These are phyloP conservation scores for Sedum album DNA, from an alignment of 164 flowering plant genomes.

Conservation along the genomic window DNA sequence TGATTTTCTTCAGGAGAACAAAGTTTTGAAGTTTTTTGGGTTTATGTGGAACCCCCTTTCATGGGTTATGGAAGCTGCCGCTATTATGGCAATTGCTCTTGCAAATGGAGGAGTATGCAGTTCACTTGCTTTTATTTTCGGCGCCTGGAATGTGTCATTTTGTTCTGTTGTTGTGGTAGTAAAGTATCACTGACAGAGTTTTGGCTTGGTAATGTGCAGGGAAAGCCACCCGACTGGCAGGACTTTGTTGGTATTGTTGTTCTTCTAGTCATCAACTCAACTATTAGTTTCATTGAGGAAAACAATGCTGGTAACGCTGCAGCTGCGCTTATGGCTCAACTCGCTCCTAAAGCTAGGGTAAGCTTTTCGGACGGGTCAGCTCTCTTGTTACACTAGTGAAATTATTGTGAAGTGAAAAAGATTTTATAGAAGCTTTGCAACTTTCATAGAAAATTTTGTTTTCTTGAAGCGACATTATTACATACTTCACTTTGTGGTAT, in stretches of 20 bases:
- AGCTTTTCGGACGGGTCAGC: neutral
- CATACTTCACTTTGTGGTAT: neutral
- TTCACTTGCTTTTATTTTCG: neutral
- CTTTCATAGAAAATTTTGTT: neutral
- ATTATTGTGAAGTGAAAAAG: neutral
- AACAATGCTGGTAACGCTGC: constrained; percentile 8
- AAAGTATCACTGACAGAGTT: neutral
- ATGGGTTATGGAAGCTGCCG: constrained; percentile 8
- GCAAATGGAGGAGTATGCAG: constrained; percentile 4
- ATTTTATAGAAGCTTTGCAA: neutral
- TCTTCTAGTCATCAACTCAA: constrained; percentile 6
- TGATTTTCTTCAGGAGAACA: neutral
- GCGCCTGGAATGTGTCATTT: neutral
- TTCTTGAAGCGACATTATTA: neutral
- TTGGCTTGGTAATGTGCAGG: neutral
- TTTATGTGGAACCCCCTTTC: constrained; percentile 7
- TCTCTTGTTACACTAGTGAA: neutral
- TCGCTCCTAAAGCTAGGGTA: constrained; percentile 4
- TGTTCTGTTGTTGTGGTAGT: neutral
- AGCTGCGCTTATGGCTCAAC: constrained; percentile 1
- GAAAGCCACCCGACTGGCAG: constrained; percentile 8
- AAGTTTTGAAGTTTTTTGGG: constrained; percentile 1
- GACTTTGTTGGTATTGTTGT: constrained; percentile 7
- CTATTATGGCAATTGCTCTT: constrained; percentile 5
- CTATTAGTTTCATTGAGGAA: constrained; percentile 5